Evolutionary conservation across 73 alveolate genomes (phyloP), one percentile per base, ranked within the genome.

Genomic region (Loxodes magnus): DNA sequence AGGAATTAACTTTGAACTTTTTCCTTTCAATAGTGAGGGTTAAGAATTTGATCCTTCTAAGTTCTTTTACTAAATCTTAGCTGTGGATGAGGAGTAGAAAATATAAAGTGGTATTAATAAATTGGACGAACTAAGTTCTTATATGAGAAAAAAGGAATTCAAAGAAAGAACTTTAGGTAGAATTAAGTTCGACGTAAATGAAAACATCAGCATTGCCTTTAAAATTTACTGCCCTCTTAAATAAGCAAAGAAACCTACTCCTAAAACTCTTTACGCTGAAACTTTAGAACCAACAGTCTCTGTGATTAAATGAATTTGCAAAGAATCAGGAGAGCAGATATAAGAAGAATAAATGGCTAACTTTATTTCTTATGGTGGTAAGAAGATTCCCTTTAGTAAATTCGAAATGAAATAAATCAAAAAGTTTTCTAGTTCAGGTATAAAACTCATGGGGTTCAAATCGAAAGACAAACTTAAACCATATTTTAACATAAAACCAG

Each of bases 371-470:
- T 72, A 87, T 19, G 98, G 97, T 39, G 86, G 88, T 51, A 90
- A 80, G 74, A 94, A 94, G 60, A 81, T 94, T 5, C 56, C 42
- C 9, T 67, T 94, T 39, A 59, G 87, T 36, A 80, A 84, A 50
- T 88, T 71, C 38, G 96, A 90, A 55, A 81, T 94, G 82, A 69
- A 64, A 28, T 54, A 83, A 53, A 84, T 94, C 21, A 94, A 94
- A 64, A 58, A 71, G 44, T 82, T 94, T 67, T 98, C 87, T 46
- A 73, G 69, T 28, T 94, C 88, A 4, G 97, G 98, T 4, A 76
- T 94, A 94, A 87, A 73, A 43, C 63, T 94, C 9, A 72, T 94
- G 77, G 99, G 98, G 0, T 94, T 94, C 51, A 94, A 90, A 56
- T 81, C 96, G 4, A 59, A 60, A 36, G 58, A 73, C 2, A 63